Percentiles rank a stretch among this genome's conserved stretches.
phyloP scores from a whole-genome alignment of 2,329 filamentous ascomycete species.

The Chrysoporthe deuterocubensis region DNA sequence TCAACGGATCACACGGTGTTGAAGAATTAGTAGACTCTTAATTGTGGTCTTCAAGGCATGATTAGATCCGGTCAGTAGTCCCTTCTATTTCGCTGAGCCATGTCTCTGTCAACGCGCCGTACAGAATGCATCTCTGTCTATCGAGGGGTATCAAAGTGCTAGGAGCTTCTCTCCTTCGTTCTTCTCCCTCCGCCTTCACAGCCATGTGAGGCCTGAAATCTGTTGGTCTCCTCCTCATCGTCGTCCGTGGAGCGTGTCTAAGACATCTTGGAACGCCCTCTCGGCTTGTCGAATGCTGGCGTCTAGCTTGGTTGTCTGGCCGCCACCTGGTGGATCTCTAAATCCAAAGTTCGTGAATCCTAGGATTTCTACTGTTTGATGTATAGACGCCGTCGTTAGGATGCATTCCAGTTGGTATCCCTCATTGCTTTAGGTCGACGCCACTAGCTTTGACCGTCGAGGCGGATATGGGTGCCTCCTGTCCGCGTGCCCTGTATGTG shows the following conservation, averaged over 20 bases:
- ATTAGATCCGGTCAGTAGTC: slow-evolving; percentile 20
- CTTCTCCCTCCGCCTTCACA: not conserved
- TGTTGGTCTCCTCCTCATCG: not conserved
- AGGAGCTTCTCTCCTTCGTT: slow-evolving; percentile 12
- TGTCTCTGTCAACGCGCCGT: slow-evolving; percentile 22
- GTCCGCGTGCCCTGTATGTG: slow-evolving; percentile 54
- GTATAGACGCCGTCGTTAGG: slow-evolving; percentile 30
- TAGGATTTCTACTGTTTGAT: not conserved
- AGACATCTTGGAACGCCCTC: not conserved
- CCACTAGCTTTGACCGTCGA: slow-evolving; percentile 27
- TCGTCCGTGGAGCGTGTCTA: not conserved
- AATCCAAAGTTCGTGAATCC: not conserved
- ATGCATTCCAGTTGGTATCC: slow-evolving; percentile 23
- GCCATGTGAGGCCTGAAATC: slow-evolving; percentile 7
- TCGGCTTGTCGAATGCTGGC: not conserved
- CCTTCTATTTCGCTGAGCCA: slow-evolving; percentile 9
- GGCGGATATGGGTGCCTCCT: slow-evolving; percentile 26
- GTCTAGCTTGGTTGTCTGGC: not conserved
- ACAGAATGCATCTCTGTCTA: slow-evolving; percentile 28
- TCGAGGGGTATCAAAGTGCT: slow-evolving; percentile 28
- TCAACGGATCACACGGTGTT: not conserved
- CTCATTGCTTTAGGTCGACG: slow-evolving; percentile 29
- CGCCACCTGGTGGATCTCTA: not conserved
- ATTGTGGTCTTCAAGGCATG: slow-evolving; percentile 12
- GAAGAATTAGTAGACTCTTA: not conserved